These are phyloP conservation scores for Pythium rhizo-oryzae DNA, from an alignment of 352 stramenopile species.

Conservation along the genomic window DNA sequence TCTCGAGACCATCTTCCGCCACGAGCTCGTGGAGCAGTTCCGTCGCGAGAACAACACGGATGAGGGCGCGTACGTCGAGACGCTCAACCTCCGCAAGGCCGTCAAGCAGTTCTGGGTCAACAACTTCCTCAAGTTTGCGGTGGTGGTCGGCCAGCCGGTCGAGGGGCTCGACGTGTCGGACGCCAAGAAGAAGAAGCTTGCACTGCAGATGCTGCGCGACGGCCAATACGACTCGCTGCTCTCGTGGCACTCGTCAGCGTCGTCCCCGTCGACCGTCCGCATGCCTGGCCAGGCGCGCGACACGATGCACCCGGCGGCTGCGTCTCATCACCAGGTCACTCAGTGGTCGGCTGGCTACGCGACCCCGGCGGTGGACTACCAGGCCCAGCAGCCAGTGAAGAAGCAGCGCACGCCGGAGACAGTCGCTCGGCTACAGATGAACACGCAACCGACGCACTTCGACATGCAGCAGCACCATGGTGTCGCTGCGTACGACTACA, in stretches of 20 bases:
- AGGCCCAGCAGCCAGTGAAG: conserved; percentile 22
- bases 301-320: conserved; percentile 2
- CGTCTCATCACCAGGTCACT: conserved; percentile 1
- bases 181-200: conserved; percentile 82
- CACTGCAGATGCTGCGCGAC: conserved; percentile 77
- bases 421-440: conserved; percentile 27
- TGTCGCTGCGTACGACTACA: conserved; percentile 19
- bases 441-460: conserved; percentile 16
- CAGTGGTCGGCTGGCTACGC: conserved; percentile 23
- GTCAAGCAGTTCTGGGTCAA: conserved; percentile 87
- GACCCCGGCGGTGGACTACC: conserved; percentile 10
- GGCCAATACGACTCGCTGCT: conserved; percentile 78
- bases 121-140: conserved; percentile 85
- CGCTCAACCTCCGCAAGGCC: conserved; percentile 66
- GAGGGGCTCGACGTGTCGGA: conserved; percentile 76
- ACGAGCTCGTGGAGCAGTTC: conserved; percentile 83
- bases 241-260: conserved; percentile 51
- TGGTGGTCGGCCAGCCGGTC: conserved; percentile 75
- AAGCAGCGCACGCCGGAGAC: conserved; percentile 35
- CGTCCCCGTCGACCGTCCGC: conserved; percentile 31
- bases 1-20: conserved; percentile 72
- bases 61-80: conserved; percentile 72
- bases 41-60: conserved; percentile 84
- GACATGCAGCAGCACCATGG: conserved; percentile 19
- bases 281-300: background rate